These are phyloP conservation scores for Hirsutella minnesotensis DNA, from an alignment of 2,329 filamentous ascomycete species.

Conservation along the genomic window DNA sequence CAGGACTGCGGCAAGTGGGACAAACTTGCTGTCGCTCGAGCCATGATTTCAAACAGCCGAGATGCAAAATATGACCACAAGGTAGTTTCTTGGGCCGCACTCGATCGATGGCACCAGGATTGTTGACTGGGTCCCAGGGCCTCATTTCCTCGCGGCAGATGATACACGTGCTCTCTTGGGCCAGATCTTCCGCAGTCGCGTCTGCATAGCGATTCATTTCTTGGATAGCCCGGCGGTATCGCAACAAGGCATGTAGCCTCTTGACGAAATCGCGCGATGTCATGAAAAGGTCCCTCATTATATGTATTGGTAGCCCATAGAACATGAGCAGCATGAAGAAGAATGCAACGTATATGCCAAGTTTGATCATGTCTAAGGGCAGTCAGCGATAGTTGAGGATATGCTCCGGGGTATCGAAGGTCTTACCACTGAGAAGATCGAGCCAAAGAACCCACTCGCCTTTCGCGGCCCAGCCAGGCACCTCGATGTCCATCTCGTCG, in stretches of 20 bases:
- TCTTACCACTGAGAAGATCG: slow-evolving; percentile 70
- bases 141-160: slow-evolving; percentile 96
- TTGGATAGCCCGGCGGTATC: slow-evolving; percentile 80
- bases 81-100: slow-evolving; percentile 89
- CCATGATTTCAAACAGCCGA: slow-evolving; percentile 93
- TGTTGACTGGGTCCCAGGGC: slow-evolving; percentile 51
- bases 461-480: slow-evolving; percentile 93
- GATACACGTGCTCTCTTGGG: slow-evolving; percentile 85
- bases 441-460: slow-evolving; percentile 84
- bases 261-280: slow-evolving; percentile 87
- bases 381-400: slow-evolving; percentile 7
- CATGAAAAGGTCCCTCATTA: slow-evolving; percentile 89
- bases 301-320: slow-evolving; percentile 92
- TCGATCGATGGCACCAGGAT: slow-evolving; percentile 65
- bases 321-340: slow-evolving; percentile 89
- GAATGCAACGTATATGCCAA: slow-evolving; percentile 80
- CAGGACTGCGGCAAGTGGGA: slow-evolving; percentile 81
- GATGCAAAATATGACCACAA: slow-evolving; percentile 89
- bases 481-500: slow-evolving; percentile 88
- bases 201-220: slow-evolving; percentile 95
- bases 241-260: slow-evolving; percentile 74
- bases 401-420: slow-evolving; percentile 11
- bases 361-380: slow-evolving; percentile 69
- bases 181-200: slow-evolving; percentile 75
- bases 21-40: slow-evolving; percentile 95